Evolutionary conservation across 225 moss, liverwort and hornwort genomes (phyloP), one percentile per base, ranked within the genome.

Genomic region (Bryoerythrophyllum caledonicum): DNA sequence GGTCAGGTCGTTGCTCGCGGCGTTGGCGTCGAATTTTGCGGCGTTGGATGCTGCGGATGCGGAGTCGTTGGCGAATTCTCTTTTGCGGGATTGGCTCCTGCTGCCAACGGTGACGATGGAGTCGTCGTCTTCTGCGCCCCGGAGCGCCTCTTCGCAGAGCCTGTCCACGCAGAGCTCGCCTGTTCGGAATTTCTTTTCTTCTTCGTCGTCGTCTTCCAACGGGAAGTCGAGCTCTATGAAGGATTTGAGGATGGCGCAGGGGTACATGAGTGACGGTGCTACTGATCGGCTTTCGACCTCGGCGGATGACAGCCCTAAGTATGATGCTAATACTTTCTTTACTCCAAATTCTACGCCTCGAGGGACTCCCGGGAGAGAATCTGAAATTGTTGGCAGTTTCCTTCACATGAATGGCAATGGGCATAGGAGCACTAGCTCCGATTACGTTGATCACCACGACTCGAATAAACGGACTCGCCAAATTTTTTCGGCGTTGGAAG

Each of bases 391-490:
- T 37, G 83, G 83, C 57, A 75, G 74, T 75, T 76, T 76, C 51
- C 65, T 70, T 55, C 69, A 76, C 48, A 68, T 73, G 80, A 80
- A 84, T 68, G 80, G 76, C 54, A 74, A 78, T 72, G 75, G 81
- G 43, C 55, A 60, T 67, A 87, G 81, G 56, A 84, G 24, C 35
- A 17, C 55, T 40, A 71, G 67, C 46, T 70, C 55, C 37, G 77
- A 53, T 52, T 73, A 52, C 54, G 72, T 37, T 38, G 81, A 64
- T 38, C 73, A 63, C 52, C 74, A 67, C 79, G 85, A 80, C 70
- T 81, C 78, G 48, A 86, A 80, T 49, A 81, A 80, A 28, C 84
- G 84, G 40, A 86, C 85, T 40, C 85, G 75, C 52, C 72, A 79
- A 24, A 83, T 86, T 63, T 79, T 88, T 56, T 46, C 64, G 46